phyloP scores from a whole-genome alignment of 2,329 filamentous ascomycete species.

The Penicillium sp. region DNA sequence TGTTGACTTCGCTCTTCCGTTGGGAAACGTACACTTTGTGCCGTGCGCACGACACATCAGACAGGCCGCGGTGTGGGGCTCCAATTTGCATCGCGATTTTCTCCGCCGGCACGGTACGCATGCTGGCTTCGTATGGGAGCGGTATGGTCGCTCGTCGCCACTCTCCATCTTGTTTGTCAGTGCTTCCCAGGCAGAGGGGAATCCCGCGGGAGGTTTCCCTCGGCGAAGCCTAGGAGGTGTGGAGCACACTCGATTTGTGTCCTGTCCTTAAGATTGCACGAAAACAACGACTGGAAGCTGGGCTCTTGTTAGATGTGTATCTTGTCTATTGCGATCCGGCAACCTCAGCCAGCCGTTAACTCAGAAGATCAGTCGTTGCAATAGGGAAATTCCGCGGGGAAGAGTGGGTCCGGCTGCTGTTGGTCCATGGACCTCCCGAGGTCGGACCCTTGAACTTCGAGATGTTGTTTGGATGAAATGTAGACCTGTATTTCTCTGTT shows the following conservation, averaged over 20 bases:
- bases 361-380: neutral
- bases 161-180: neutral
- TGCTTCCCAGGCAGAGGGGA: neutral
- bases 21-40: conserved; percentile 15
- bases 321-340: neutral
- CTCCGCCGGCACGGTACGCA: conserved; percentile 12
- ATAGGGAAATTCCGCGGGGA: neutral
- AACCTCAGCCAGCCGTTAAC: neutral
- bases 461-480: neutral
- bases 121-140: conserved; percentile 15
- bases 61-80: conserved; percentile 2
- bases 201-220: conserved; percentile 1
- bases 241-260: neutral
- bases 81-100: conserved; percentile 16
- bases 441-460: neutral
- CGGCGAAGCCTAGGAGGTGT: neutral
- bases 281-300: neutral
- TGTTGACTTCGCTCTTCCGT: neutral
- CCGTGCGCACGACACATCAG: conserved; percentile 16
- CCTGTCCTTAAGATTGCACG: neutral
- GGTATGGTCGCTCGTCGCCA: conserved; percentile 12
- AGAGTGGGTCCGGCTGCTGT: neutral
- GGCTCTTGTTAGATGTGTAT: too few relatives aligned
- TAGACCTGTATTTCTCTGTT: neutral
- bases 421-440: neutral